Conservation (phyloP, 139 green algal genomes). For the Marvania coccoides region DNA sequence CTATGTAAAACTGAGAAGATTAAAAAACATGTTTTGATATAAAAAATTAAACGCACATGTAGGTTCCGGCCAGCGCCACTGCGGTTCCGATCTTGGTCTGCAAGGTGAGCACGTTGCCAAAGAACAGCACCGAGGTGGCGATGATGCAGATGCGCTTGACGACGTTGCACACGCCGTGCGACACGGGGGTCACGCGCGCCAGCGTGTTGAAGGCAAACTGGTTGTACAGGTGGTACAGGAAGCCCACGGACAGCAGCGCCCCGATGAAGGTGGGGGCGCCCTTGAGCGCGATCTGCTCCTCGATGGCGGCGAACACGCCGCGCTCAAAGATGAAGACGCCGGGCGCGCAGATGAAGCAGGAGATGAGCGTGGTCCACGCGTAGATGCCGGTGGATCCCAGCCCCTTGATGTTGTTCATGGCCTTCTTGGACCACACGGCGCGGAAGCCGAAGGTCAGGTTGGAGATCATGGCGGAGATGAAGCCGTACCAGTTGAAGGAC, state of each 20-base stretch:
- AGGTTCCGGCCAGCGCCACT: slow-evolving; percentile 65
- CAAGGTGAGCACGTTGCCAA: slow-evolving; percentile 70
- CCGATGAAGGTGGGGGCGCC: slow-evolving; percentile 66
- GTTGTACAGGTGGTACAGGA: slow-evolving; percentile 99
- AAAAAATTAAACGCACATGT: too few relatives aligned
- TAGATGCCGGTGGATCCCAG: slow-evolving; percentile 90
- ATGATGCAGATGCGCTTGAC: slow-evolving; percentile 99
- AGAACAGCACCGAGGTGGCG: slow-evolving; percentile 72
- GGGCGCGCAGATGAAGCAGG: slow-evolving; percentile 82
- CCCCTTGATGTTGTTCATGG: slow-evolving; percentile 72
- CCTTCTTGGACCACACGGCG: slow-evolving; percentile 84
- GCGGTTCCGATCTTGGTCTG: slow-evolving; percentile 72
- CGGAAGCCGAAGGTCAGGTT: slow-evolving; percentile 93
- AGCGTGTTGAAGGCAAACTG: slow-evolving; percentile 99
- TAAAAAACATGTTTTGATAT: too few relatives aligned
- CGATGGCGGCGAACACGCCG: slow-evolving; percentile 24
- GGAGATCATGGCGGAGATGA: slow-evolving; percentile 86
- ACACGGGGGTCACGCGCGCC: slow-evolving; percentile 87
- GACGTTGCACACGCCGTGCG: slow-evolving; percentile 99
- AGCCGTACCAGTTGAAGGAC: slow-evolving; percentile 96
- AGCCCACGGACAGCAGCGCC: slow-evolving; percentile 77
- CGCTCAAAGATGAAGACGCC: slow-evolving; percentile 75
- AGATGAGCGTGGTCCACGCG: slow-evolving; percentile 96
- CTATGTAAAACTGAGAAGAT: too few relatives aligned
- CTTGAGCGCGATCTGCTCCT: slow-evolving; percentile 11